phyloP scores from a whole-genome alignment of 108 stramenopile genomes.

The Aurantiochytrium sp. region DNA sequence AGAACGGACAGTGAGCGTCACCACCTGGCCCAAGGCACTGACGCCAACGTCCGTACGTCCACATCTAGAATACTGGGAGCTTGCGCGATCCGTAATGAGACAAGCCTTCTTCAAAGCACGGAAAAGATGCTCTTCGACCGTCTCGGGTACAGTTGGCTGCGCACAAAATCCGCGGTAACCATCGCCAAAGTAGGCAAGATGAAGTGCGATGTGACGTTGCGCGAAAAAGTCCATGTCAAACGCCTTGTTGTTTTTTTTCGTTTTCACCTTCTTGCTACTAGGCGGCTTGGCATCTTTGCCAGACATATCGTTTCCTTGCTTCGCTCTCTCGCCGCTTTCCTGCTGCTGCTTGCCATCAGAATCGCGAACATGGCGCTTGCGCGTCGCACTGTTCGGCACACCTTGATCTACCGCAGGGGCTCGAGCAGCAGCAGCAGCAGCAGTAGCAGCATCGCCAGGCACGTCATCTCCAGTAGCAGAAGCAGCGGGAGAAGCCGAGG shows the following conservation, averaged over 20 bases:
- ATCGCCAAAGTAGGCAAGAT: constrained; percentile 78
- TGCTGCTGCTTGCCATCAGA: too few species aligned
- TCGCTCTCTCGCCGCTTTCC: not conserved
- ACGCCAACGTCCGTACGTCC: constrained; percentile 95
- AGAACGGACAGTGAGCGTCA: constrained; percentile 71
- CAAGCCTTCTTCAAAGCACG: constrained; percentile 62
- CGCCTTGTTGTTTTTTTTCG: not conserved
- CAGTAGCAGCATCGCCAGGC: too few species aligned
- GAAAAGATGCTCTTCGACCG: constrained; percentile 76
- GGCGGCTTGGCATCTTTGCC: not conserved
- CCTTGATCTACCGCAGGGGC: too few species aligned
- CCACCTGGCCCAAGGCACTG: constrained; percentile 83
- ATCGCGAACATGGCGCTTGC: too few species aligned
- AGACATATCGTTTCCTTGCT: not conserved
- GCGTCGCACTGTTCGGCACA: too few species aligned
- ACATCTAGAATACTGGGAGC: constrained; percentile 74
- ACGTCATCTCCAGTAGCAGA: too few species aligned
- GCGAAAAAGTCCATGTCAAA: constrained; percentile 9
- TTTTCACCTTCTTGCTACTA: not conserved
- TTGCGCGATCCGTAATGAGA: constrained; percentile 42
- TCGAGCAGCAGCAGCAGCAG: too few species aligned
- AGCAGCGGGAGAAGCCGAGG: too few species aligned
- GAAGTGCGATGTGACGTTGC: constrained; percentile 73
- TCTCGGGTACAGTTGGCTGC: constrained; percentile 55
- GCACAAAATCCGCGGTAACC: constrained; percentile 70